Conservation (phyloP, 129 eudicot genomes). For the Flaveria ramosissima region DNA sequence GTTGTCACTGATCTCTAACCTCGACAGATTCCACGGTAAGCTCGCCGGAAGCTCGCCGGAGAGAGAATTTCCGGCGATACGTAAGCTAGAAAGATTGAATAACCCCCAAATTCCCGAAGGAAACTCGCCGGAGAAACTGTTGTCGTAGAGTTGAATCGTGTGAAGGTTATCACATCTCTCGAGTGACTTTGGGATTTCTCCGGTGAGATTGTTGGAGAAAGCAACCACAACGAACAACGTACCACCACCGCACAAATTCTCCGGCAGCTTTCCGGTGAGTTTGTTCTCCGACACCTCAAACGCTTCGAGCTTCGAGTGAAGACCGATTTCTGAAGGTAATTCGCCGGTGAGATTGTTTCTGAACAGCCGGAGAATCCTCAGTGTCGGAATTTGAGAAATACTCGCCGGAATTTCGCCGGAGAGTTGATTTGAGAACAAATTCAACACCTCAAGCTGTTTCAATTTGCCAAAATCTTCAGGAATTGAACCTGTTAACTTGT, state of each 20-base stretch:
- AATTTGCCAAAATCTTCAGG: conserved; percentile 63
- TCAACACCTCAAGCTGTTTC: conserved; percentile 45
- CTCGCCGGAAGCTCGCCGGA: conserved; percentile 65
- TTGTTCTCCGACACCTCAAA: conserved; percentile 73
- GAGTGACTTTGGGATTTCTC: conserved; percentile 72
- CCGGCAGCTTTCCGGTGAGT: conserved; percentile 75
- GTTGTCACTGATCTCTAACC: conserved; percentile 77
- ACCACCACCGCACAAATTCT: conserved; percentile 60
- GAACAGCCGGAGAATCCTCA: conserved; percentile 46
- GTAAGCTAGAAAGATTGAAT: conserved; percentile 41
- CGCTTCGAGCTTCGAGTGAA: conserved; percentile 63
- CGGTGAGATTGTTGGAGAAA: conserved; percentile 62
- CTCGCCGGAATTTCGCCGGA: conserved; percentile 57
- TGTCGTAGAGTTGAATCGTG: conserved; percentile 54
- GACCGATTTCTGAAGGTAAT: conserved; percentile 67
- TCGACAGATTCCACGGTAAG: conserved; percentile 59
- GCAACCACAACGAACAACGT: conserved; percentile 58
- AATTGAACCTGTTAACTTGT: conserved; percentile 56
- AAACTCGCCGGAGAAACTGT: conserved; percentile 63
- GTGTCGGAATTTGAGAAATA: conserved; percentile 44
- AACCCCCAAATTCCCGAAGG: conserved; percentile 68
- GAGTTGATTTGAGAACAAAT: conserved; percentile 53
- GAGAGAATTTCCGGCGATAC: conserved; percentile 54
- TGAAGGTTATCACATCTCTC: conserved; percentile 48
- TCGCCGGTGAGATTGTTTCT: conserved; percentile 56